These are phyloP conservation scores for Vitis rupestris DNA, from an alignment of 164 flowering plant genomes.

Conservation along the genomic window DNA sequence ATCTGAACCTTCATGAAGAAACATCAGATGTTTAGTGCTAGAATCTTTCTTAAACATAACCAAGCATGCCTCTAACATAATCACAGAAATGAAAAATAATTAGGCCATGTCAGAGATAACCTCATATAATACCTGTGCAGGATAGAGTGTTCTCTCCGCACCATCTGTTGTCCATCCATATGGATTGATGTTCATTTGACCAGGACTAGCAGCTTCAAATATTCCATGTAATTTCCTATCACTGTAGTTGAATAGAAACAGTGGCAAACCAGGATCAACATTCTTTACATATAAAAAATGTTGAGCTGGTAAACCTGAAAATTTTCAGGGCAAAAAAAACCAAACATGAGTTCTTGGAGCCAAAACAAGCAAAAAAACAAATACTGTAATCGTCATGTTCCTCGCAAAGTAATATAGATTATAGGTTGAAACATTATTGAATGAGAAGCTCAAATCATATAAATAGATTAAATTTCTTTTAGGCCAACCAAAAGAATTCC, in stretches of 20 bases:
- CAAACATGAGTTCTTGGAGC: not conserved
- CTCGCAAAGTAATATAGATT: no score
- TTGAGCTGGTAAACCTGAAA: constrained; percentile 63
- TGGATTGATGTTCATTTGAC: constrained; percentile 64
- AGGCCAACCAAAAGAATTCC: no score
- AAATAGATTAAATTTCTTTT: no score
- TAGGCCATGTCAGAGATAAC: not conserved
- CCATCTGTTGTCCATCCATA: constrained; percentile 78
- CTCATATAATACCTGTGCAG: constrained; percentile 59
- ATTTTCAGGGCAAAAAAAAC: not conserved
- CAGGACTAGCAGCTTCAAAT: constrained; percentile 76
- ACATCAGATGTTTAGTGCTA: constrained; percentile 10
- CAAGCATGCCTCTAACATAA: not conserved
- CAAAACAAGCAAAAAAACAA: not conserved
- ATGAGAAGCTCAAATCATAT: no score
- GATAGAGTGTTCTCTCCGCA: constrained; percentile 54
- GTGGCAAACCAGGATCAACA: constrained; percentile 75
- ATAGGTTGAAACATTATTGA: no score
- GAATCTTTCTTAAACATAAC: not conserved
- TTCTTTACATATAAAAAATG: constrained; percentile 68
- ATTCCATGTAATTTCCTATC: constrained; percentile 76
- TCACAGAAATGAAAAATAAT: not conserved
- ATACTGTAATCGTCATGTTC: not conserved
- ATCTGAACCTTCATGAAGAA: constrained; percentile 57
- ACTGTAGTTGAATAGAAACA: constrained; percentile 85